These are phyloP conservation scores for Linnemannia schmuckeri DNA, from an alignment of 192 early-diverging fungal genomes.

Conservation along the genomic window DNA sequence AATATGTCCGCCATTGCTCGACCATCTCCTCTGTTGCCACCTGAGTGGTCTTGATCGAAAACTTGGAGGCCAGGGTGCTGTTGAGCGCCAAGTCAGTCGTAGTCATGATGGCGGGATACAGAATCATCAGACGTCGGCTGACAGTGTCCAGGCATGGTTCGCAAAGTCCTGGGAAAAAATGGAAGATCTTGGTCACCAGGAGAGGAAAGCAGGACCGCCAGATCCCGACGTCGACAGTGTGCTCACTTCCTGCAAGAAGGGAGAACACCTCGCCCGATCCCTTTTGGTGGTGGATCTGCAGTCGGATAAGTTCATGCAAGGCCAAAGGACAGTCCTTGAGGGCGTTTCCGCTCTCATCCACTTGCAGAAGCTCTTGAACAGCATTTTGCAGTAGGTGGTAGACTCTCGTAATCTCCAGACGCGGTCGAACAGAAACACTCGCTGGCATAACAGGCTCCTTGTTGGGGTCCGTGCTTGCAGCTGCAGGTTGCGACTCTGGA, in stretches of 20 bases:
- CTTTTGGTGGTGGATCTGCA: conserved; percentile 66
- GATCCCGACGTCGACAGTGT: conserved; percentile 66
- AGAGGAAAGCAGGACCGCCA: conserved; percentile 80
- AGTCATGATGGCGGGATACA: conserved; percentile 71
- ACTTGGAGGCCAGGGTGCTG: conserved; percentile 61
- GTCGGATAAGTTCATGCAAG: conserved; percentile 54
- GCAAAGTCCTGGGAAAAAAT: conserved; percentile 62
- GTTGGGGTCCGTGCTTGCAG: conserved; percentile 11
- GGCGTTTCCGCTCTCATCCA: conserved; percentile 64
- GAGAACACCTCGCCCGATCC: conserved; percentile 67
- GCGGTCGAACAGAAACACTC: conserved; percentile 31
- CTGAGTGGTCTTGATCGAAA: conserved; percentile 61
- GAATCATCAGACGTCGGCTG: conserved; percentile 69
- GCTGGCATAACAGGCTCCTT: conserved; percentile 40
- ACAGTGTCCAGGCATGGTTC: conserved; percentile 69
- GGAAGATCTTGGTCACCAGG: conserved; percentile 72
- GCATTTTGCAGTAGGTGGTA: conserved; percentile 48
- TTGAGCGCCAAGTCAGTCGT: conserved; percentile 65
- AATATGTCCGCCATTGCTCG: conserved; percentile 80
- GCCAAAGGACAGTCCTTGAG: conserved; percentile 58
- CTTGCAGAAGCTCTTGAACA: conserved; percentile 63
- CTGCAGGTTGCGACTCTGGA: conserved; percentile 15
- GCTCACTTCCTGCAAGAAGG: conserved; percentile 70
- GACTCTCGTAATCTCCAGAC: conserved; percentile 27
- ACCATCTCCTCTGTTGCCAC: conserved; percentile 73